Evolutionary conservation across 2,329 filamentous ascomycete species (phyloP), one percentile per base, ranked within the genome.

Genomic region (Rhynchosporium graminicola): DNA sequence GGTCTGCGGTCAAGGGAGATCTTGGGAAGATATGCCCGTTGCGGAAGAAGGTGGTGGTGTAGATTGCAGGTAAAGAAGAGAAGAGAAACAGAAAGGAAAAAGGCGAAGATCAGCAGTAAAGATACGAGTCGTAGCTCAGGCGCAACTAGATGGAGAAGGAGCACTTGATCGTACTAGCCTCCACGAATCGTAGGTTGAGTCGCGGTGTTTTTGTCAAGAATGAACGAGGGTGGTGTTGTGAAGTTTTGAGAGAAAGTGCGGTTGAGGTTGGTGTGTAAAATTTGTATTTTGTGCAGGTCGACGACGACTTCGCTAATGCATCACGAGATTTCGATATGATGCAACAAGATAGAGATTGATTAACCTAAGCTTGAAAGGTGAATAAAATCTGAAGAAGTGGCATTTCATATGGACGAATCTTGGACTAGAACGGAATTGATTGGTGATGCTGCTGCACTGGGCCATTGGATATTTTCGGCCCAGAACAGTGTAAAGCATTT

Each of bases 41-140:
- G 70, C 66, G 65, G 71, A 10, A 71, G 67, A 63, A 67, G 63
- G 64, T 64, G 64, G 64, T 70, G 59, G 62, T 67, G 57, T 67
- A 69, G 64, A 67, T 65, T 63, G 62, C 28, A 66, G 59, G 67
- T 71, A 65, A 62, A 59, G 63, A 67, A 63, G 64, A 59, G 63
- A 67, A 63, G 64, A 63, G 63, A 31, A 40, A 6, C 29, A 31
- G 42, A 43, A 57, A 38, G 60, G 51, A 46, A 28, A 51, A 57
- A 56, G 52, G 47, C 40, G 57, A 70, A 68, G 63, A 70, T 67
- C 59, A 69, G 58, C 52, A 64, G 70, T 65, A 68, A 60, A 71
- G 61, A 73, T 72, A 65, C 61, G 68, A 72, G 70, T 69, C 69
- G 70, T 73, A 71, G 72, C 70, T 73, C 68, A 46, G 61, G 50